Percentiles rank a stretch among this genome's conserved stretches.
phyloP scores from a whole-genome alignment of 768 basidiomycete genomes.

The Solioccasus polychromus region DNA sequence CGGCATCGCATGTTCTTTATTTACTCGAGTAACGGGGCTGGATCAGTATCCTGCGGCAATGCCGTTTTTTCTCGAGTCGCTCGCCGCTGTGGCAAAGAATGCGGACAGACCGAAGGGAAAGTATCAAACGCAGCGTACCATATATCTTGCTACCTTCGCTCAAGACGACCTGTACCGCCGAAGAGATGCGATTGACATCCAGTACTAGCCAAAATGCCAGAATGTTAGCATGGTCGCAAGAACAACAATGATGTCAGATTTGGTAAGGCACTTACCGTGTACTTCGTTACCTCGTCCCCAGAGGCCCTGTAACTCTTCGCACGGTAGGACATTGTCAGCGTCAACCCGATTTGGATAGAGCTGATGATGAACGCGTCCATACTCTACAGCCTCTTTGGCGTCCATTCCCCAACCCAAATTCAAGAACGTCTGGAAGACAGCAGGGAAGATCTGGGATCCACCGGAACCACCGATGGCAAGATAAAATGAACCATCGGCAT shows the following conservation, averaged over 20 bases:
- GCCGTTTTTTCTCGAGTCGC: constrained; percentile 93
- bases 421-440: constrained; percentile 76
- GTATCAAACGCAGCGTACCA: constrained; percentile 50
- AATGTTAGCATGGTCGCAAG: constrained; percentile 3
- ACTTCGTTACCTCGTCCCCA: constrained; percentile 66
- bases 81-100: constrained; percentile 61
- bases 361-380: constrained; percentile 82
- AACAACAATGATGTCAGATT: not conserved
- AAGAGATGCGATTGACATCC: constrained; percentile 69
- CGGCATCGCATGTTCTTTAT: too few relatives aligned
- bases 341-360: constrained; percentile 65
- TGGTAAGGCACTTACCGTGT: constrained; percentile 49
- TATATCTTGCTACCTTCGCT: constrained; percentile 51
- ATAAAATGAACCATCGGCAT: constrained; percentile 69
- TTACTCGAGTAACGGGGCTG: too few relatives aligned
- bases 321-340: constrained; percentile 60
- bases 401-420: constrained; percentile 79
- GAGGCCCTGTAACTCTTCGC: constrained; percentile 54
- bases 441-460: constrained; percentile 79
- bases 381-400: constrained; percentile 78
- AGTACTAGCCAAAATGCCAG: constrained; percentile 42
- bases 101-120: not conserved
- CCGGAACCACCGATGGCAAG: constrained; percentile 82
- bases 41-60: constrained; percentile 79
- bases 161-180: constrained; percentile 71